Percentiles rank a stretch among this genome's conserved stretches.
Evolutionary conservation across 345 rosid species (phyloP).

Genomic region (Eutrema japonicum): DNA sequence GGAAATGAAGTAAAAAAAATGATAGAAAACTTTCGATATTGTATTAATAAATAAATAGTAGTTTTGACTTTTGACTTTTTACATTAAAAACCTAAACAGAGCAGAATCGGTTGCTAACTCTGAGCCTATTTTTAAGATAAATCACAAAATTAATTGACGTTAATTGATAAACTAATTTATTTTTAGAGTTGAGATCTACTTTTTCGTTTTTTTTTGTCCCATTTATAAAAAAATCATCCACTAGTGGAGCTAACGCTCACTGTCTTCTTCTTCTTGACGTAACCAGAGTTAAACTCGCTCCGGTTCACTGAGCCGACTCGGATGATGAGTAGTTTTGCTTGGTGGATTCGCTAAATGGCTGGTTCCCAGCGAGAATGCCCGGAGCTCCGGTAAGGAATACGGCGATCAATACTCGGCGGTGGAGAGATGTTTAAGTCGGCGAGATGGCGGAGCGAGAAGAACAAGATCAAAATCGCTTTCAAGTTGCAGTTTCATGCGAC

Average conservation of each 20-base stretch:
- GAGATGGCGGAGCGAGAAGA: conserved; percentile 85
- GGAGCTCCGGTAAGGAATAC: conserved; percentile 45
- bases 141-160: neutral
- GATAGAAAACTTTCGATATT: neutral
- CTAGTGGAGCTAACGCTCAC: conserved; percentile 38
- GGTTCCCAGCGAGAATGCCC: conserved; percentile 27
- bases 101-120: conserved; percentile 12
- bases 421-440: conserved; percentile 78
- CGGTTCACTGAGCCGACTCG: conserved; percentile 29
- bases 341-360: conserved; percentile 36
- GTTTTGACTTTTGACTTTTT: conserved; percentile 8
- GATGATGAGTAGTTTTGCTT: neutral
- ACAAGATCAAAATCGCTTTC: conserved; percentile 81
- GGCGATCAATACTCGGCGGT: conserved; percentile 29
- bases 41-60: neutral
- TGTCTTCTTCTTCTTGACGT: conserved; percentile 38
- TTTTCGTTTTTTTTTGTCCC: conserved; percentile 28
- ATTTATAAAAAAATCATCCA: conserved; percentile 2
- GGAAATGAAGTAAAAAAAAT: neutral
- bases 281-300: conserved; percentile 12
- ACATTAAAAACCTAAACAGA: neutral
- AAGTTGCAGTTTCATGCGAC: conserved; percentile 89
- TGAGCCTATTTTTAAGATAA: conserved; percentile 1
- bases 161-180: conserved; percentile 1
- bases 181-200: conserved; percentile 28